Evolutionary conservation across 2,329 filamentous ascomycete species (phyloP).

Genomic region (Botrytis tulipae): DNA sequence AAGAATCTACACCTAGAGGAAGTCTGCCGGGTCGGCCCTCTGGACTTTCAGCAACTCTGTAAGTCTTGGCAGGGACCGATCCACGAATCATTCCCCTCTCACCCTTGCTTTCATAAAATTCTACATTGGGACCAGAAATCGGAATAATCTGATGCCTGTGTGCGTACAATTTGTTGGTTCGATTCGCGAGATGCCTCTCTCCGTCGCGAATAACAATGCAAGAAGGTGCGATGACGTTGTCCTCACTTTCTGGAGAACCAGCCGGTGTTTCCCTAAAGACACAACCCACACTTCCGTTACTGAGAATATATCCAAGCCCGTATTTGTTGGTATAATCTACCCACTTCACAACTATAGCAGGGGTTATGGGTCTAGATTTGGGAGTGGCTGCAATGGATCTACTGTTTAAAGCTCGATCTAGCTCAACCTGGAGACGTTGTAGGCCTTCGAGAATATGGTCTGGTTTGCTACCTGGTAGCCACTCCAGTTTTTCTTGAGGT

Average conservation of each 20-base stretch:
- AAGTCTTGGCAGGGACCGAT: slow-evolving; percentile 63
- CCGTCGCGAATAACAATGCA: slow-evolving; percentile 71
- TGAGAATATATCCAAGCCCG: slow-evolving; percentile 78
- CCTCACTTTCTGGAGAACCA: slow-evolving; percentile 46
- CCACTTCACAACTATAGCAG: slow-evolving; percentile 73
- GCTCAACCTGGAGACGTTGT: slow-evolving; percentile 55
- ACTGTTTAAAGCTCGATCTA: slow-evolving; percentile 62
- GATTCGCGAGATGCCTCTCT: slow-evolving; percentile 66
- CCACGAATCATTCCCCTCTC: slow-evolving; percentile 61
- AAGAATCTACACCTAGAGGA: slow-evolving; percentile 60
- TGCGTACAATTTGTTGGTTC: slow-evolving; percentile 53
- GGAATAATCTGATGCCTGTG: slow-evolving; percentile 63
- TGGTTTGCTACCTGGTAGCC: slow-evolving; percentile 54
- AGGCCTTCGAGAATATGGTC: slow-evolving; percentile 57
- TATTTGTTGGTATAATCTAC: slow-evolving; percentile 88
- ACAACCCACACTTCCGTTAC: slow-evolving; percentile 77
- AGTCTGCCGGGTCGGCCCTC: slow-evolving; percentile 62
- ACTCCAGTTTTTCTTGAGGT: slow-evolving; percentile 50
- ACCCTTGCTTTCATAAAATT: slow-evolving; percentile 72
- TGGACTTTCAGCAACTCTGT: slow-evolving; percentile 54
- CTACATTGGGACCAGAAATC: slow-evolving; percentile 59
- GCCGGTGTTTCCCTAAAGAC: slow-evolving; percentile 55
- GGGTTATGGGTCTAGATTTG: slow-evolving; percentile 53
- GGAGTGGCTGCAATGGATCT: slow-evolving; percentile 61
- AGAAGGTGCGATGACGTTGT: slow-evolving; percentile 61